phyloP scores from a whole-genome alignment of 1,284 basidiomycete genomes.

The Ceratobasidium theobromae region DNA sequence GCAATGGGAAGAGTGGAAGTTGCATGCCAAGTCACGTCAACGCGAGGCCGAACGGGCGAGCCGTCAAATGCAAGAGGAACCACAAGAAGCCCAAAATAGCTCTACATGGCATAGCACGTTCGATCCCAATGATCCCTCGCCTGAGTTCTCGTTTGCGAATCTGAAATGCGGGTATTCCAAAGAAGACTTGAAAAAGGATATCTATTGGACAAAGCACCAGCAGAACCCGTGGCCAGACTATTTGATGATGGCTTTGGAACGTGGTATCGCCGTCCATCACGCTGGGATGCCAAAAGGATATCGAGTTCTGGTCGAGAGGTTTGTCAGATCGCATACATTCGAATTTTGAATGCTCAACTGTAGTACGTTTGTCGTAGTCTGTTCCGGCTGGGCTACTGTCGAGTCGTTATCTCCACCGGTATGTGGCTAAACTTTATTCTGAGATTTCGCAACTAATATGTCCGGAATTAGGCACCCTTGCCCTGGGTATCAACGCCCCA shows the following conservation, averaged over 20 bases:
- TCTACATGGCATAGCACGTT: conserved; percentile 49
- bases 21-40: conserved; percentile 44
- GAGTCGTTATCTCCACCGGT: conserved; percentile 67
- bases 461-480: conserved; percentile 55
- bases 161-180: conserved; percentile 47
- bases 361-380: conserved; percentile 45
- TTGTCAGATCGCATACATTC: conserved; percentile 32
- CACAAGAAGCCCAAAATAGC: conserved; percentile 38
- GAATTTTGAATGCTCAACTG: background rate
- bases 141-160: conserved; percentile 61
- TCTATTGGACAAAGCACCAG: conserved; percentile 47
- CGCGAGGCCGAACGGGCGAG: conserved; percentile 18
- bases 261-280: conserved; percentile 71
- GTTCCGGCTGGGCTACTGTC: conserved; percentile 61
- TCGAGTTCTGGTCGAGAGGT: conserved; percentile 62
- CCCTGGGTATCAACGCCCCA: conserved; percentile 72
- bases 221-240: conserved; percentile 43
- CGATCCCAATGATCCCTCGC: conserved; percentile 57
- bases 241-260: conserved; percentile 51
- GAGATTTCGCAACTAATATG: background rate
- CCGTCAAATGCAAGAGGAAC: conserved; percentile 43
- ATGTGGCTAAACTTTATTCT: conserved; percentile 15
- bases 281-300: conserved; percentile 67
- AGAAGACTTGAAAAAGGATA: conserved; percentile 53
- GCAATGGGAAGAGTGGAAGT: conserved; percentile 56